phyloP scores from a whole-genome alignment of 352 stramenopile genomes.

The Globisporangium parvum region DNA sequence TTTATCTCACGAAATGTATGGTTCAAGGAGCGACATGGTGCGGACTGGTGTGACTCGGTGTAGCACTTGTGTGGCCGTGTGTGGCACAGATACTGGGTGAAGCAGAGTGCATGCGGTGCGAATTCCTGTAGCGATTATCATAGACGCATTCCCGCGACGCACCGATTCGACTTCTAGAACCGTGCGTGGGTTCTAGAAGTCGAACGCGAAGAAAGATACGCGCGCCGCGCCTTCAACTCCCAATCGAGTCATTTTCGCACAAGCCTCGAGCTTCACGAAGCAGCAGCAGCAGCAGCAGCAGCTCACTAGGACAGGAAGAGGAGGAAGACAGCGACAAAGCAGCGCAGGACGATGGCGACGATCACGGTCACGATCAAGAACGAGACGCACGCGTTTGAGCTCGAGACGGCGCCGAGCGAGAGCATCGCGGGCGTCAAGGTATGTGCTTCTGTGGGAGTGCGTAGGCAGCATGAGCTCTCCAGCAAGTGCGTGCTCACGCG shows the following conservation, averaged over 20 bases:
- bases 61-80: neutral
- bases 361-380: conserved; percentile 84
- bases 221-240: neutral
- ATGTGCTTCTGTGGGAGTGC: neutral
- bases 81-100: too few relatives aligned
- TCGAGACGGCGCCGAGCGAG: conserved; percentile 66
- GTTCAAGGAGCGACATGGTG: neutral
- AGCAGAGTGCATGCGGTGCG: too few relatives aligned
- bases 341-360: conserved; percentile 18
- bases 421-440: conserved; percentile 79
- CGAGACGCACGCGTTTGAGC: conserved; percentile 53
- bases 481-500: neutral
- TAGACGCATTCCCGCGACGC: too few relatives aligned
- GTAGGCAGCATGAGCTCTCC: neutral
- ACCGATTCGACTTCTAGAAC: conserved; percentile 1
- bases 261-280: neutral
- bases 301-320: too few relatives aligned
- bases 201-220: neutral
- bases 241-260: neutral
- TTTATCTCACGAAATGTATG: neutral
- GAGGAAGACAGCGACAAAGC: too few relatives aligned
- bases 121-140: too few relatives aligned
- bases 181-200: neutral
- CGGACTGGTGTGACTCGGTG: neutral
- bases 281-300: too few relatives aligned